Base-by-base conservation (phyloP, 768 basidiomycete species). In the Lentinus brumalis region DNA sequence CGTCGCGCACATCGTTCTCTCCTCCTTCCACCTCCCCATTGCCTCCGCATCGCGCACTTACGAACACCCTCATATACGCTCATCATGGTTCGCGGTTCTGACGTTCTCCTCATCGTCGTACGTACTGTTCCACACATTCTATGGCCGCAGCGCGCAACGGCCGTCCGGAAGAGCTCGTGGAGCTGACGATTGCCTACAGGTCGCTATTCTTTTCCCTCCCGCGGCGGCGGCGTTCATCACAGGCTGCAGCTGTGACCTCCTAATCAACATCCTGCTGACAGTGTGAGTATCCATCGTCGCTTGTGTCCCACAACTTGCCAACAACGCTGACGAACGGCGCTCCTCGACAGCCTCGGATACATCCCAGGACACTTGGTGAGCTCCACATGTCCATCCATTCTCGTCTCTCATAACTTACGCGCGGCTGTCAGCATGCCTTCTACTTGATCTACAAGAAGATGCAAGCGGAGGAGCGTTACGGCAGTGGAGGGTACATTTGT, bases 401-500 rank as follows among this genome's bases (percentile, higher is more conserved):
- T 0, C 6, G n/a, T 21, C 46, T 59, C 4, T 35, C 38, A 14
- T 15, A 29, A 47, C 41, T 31, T 41, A 57, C 10, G 32, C 39
- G 26, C 32, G 9, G 32, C 42, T 46, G 39, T 5, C 54, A 84
- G 83, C 92, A 94, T 70, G 89, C 91, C 1, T 93, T 94, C 77
- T 94, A 89, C 89, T 81, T 96, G 54, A 93, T 94, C 58, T 94
- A 94, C 77, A 88, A 82, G 82, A 90, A 89, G 82, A 93, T 93
- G 82, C 81, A 91, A 67, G 94, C 92, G 0, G 90, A 92, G 67
- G 91, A 92, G 67, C 81, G 79, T 44, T 96, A 91, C 68, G 93
- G 93, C 12, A 75, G 70, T 5, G 91, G 90, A 18, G 88, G 88
- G 35, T 94, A 86, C 78, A 73, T 79, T 53, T 94, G 92, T 92